Percentiles rank a stretch among this genome's conserved stretches.
phyloP scores from a whole-genome alignment of 495 filamentous ascomycete genomes.

The Cryomyces minteri region DNA sequence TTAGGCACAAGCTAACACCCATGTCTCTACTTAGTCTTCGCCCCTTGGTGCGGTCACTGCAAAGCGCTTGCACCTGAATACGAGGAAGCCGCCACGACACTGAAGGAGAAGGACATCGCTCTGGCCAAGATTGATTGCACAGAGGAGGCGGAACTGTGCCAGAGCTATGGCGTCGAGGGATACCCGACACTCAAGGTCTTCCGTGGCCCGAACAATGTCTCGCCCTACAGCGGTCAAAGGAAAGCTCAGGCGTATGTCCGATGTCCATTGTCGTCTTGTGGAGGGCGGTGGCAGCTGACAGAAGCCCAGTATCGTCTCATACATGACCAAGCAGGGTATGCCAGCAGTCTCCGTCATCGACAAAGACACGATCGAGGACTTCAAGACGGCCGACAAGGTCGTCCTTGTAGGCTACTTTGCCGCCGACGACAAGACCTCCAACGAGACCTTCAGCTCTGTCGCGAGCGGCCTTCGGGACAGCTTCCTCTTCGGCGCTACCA shows the following conservation, averaged over 20 bases:
- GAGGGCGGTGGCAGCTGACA: background rate
- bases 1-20: slow-evolving; percentile 4
- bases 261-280: background rate
- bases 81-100: slow-evolving; percentile 75
- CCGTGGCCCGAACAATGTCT: slow-evolving; percentile 71
- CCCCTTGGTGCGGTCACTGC: slow-evolving; percentile 64
- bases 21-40: slow-evolving; percentile 33
- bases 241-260: slow-evolving; percentile 71
- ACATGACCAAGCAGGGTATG: slow-evolving; percentile 97
- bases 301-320: slow-evolving; percentile 23
- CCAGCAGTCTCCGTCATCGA: slow-evolving; percentile 73
- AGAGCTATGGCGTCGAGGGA: slow-evolving; percentile 76
- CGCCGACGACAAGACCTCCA: slow-evolving; percentile 67
- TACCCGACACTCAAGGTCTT: slow-evolving; percentile 99
- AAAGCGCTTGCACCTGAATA: slow-evolving; percentile 73
- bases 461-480: slow-evolving; percentile 76
- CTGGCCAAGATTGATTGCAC: slow-evolving; percentile 96
- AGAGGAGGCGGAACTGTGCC: slow-evolving; percentile 79
- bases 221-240: slow-evolving; percentile 72
- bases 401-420: slow-evolving; percentile 80
- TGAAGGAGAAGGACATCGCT: slow-evolving; percentile 90
- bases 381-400: slow-evolving; percentile 96
- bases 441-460: slow-evolving; percentile 57
- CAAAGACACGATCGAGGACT: slow-evolving; percentile 70
- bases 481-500: slow-evolving; percentile 79